Percentiles rank a stretch among this genome's conserved stretches.
Evolutionary conservation across 2,329 filamentous ascomycete species (phyloP).

Genomic region (Trichoderma endophyticum): DNA sequence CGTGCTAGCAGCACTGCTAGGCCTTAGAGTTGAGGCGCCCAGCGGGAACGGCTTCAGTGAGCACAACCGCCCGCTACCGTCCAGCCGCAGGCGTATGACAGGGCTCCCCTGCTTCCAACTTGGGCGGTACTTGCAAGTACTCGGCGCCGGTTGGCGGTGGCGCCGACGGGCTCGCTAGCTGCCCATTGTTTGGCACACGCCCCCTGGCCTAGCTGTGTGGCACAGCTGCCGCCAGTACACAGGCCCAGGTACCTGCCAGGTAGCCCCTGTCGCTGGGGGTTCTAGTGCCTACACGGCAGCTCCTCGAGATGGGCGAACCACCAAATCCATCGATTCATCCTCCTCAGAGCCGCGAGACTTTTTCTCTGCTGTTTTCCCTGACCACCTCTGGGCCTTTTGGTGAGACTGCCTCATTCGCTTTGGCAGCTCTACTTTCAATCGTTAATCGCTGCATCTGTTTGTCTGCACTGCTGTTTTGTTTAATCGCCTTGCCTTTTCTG

Average conservation of each 20-base stretch:
- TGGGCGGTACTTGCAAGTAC: background rate
- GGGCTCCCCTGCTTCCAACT: conserved; percentile 12
- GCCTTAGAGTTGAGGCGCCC: background rate
- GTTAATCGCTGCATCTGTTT: conserved; percentile 30
- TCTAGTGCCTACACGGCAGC: background rate
- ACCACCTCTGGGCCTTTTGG: conserved; percentile 21
- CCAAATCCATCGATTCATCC: conserved; percentile 16
- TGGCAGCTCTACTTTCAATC: conserved; percentile 45
- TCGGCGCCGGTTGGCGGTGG: background rate
- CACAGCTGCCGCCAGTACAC: background rate
- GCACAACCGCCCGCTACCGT: conserved; percentile 18
- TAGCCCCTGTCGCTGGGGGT: background rate
- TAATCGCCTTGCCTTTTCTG: conserved; percentile 19
- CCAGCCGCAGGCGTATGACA: background rate
- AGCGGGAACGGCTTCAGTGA: conserved; percentile 16
- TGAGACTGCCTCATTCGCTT: conserved; percentile 56
- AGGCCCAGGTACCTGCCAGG: background rate
- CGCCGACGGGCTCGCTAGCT: conserved; percentile 9
- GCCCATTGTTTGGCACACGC: background rate
- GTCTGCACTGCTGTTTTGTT: conserved; percentile 2
- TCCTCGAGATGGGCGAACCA: conserved; percentile 11
- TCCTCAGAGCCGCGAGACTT: conserved; percentile 11
- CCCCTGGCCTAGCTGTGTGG: background rate
- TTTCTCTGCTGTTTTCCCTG: conserved; percentile 2
- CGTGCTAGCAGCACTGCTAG: background rate